Conservation (phyloP, 768 basidiomycete species). For the Collybia mongolica region DNA sequence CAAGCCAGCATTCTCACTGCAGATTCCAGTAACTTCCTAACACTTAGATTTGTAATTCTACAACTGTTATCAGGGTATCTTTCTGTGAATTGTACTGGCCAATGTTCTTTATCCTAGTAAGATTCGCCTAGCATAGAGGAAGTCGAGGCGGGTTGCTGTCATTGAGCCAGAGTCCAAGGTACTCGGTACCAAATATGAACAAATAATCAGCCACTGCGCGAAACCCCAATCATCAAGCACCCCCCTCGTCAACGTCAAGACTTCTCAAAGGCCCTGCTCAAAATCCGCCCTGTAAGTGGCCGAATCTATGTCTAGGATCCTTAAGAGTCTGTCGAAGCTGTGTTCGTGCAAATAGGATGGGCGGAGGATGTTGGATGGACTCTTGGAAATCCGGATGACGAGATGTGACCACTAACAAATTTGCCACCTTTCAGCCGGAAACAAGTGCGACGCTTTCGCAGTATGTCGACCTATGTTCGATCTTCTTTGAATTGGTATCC, state of each 20-base stretch:
- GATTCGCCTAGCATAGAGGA: too few species aligned
- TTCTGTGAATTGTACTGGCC: too few species aligned
- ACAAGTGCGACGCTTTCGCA: conserved; percentile 40
- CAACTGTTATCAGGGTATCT: too few species aligned
- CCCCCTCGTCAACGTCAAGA: conserved; percentile 38
- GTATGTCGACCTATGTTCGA: conserved; percentile 23
- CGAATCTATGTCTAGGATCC: conserved; percentile 16
- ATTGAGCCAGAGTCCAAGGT: too few species aligned
- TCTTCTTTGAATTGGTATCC: not conserved
- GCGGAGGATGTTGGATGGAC: conserved; percentile 37
- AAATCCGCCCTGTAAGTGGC: conserved; percentile 40
- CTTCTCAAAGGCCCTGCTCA: conserved; percentile 33
- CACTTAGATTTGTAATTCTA: too few species aligned
- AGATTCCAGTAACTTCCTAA: too few species aligned
- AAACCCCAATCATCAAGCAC: too few species aligned
- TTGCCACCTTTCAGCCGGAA: conserved; percentile 30
- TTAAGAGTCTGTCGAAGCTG: conserved; percentile 17
- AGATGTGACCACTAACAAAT: conserved; percentile 22
- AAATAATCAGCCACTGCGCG: conserved; percentile 14
- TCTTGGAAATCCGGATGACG: conserved; percentile 33
- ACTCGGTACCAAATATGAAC: conserved; percentile 2
- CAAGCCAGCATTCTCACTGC: too few species aligned
- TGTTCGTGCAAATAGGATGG: conserved; percentile 23
- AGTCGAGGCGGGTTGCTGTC: too few species aligned
- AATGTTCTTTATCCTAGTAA: too few species aligned